These are phyloP conservation scores for Cryptosporidium muris DNA, from an alignment of 169 alveolate species.

Conservation along the genomic window DNA sequence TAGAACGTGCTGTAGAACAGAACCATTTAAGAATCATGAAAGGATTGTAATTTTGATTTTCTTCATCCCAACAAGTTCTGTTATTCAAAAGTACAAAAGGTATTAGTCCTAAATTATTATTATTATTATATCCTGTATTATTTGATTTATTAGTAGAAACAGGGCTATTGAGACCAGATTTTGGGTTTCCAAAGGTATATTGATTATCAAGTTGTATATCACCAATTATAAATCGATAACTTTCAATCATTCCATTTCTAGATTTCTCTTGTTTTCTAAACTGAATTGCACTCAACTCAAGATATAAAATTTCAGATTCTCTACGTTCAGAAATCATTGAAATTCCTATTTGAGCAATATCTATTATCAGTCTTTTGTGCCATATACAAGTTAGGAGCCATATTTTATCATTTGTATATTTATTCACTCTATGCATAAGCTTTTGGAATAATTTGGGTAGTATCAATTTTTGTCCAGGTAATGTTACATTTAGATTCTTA, in stretches of 20 bases:
- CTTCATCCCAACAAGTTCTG: neutral
- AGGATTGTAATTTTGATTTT: neutral
- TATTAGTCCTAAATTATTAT: neutral
- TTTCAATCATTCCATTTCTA: constrained; percentile 47
- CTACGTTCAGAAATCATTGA: constrained; percentile 58
- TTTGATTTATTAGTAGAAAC: neutral
- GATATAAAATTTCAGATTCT: constrained; percentile 43
- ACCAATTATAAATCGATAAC: constrained; percentile 29
- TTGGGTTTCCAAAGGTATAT: constrained; percentile 32
- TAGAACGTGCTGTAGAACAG: constrained; percentile 52
- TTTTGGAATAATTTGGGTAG: constrained; percentile 5
- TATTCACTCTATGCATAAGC: constrained; percentile 26
- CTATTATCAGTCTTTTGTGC: constrained; percentile 37
- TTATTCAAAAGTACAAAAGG: constrained; percentile 59
- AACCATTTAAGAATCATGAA: constrained; percentile 42
- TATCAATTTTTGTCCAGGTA: neutral
- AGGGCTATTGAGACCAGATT: constrained; percentile 29
- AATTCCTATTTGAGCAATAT: constrained; percentile 55
- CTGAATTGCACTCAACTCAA: constrained; percentile 56
- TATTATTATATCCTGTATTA: neutral
- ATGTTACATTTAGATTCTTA: neutral
- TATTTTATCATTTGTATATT: constrained; percentile 17
- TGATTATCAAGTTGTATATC: constrained; percentile 55
- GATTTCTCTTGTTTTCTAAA: constrained; percentile 53
- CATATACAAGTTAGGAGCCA: constrained; percentile 46